A percentile compares a stretch with the other conserved stretches of the same genome.
phyloP scores from a whole-genome alignment of 352 stramenopile genomes.

The Phytophthora sansomeana region DNA sequence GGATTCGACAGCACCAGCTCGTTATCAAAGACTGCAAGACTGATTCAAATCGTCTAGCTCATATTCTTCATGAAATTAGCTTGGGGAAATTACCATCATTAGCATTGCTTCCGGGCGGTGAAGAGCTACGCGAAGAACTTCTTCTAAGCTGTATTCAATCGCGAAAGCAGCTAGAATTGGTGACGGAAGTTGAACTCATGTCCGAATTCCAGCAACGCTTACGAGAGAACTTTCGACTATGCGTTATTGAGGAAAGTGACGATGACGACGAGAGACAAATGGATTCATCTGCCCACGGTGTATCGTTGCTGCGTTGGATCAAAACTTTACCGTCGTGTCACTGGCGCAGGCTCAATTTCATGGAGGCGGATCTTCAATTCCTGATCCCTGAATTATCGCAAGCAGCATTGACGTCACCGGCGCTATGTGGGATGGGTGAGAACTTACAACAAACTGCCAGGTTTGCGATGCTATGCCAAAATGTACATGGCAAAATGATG shows the following conservation, averaged over 20 bases:
- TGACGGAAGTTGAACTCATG: slow-evolving; percentile 44
- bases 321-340: slow-evolving; percentile 33
- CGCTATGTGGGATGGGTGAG: slow-evolving; percentile 15
- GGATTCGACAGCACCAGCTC: slow-evolving; percentile 31
- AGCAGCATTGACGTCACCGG: slow-evolving; percentile 10
- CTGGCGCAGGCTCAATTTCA: slow-evolving; percentile 31
- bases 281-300: neutral
- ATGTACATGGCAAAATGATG: slow-evolving; percentile 22
- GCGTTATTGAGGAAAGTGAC: slow-evolving; percentile 36
- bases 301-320: slow-evolving; percentile 20
- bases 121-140: slow-evolving; percentile 45
- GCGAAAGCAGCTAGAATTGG: slow-evolving; percentile 39
- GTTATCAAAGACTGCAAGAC: neutral
- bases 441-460: slow-evolving; percentile 4
- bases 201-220: slow-evolving; percentile 41
- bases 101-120: slow-evolving; percentile 35
- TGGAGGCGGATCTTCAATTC: slow-evolving; percentile 8
- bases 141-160: slow-evolving; percentile 46
- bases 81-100: slow-evolving; percentile 45
- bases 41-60: slow-evolving; percentile 17
- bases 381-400: slow-evolving; percentile 20
- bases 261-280: neutral
- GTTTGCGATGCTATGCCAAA: slow-evolving; percentile 18
- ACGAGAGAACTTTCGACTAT: slow-evolving; percentile 55
- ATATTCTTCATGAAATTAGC: slow-evolving; percentile 46